A percentile compares a stretch with the other conserved stretches of the same genome.
Conservation (phyloP, 768 basidiomycete genomes). For the Lyophyllum atratum region DNA sequence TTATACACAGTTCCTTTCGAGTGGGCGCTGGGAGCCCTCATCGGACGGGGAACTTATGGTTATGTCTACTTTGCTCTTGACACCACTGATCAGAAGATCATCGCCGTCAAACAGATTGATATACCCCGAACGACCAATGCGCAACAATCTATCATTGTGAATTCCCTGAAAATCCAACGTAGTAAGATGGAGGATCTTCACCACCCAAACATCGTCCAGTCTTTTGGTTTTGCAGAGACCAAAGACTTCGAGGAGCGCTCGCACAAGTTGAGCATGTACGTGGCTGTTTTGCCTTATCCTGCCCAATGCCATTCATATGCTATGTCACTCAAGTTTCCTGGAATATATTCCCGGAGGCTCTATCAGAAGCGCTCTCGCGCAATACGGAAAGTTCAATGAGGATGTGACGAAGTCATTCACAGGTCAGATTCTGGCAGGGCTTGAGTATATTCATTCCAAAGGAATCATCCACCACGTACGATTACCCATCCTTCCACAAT, state of each 20-base stretch:
- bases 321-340: constrained; percentile 95
- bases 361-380: constrained; percentile 84
- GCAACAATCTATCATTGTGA: constrained; percentile 81
- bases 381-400: constrained; percentile 92
- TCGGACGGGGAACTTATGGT: constrained; percentile 96
- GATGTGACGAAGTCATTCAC: constrained; percentile 93
- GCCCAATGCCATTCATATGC: too few relatives aligned
- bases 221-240: constrained; percentile 93
- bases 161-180: constrained; percentile 92
- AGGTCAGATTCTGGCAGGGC: constrained; percentile 84
- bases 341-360: constrained; percentile 99
- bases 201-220: constrained; percentile 96
- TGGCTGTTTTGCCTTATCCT: constrained; percentile 25
- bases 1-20: constrained; percentile 78
- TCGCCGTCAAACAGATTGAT: constrained; percentile 99
- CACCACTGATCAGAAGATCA: constrained; percentile 96
- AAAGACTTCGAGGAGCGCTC: too few relatives aligned
- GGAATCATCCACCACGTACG: constrained; percentile 90
- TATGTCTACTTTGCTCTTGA: constrained; percentile 96
- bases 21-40: constrained; percentile 97
- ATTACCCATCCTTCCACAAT: background rate
- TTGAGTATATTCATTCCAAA: constrained; percentile 90
- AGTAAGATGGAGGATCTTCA: constrained; percentile 96
- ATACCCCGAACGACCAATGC: constrained; percentile 87
- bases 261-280: constrained; percentile 91